Percentiles rank a stretch among this genome's conserved stretches.
Conservation (phyloP, 352 stramenopile genomes). For the Phytophthora citricola region DNA sequence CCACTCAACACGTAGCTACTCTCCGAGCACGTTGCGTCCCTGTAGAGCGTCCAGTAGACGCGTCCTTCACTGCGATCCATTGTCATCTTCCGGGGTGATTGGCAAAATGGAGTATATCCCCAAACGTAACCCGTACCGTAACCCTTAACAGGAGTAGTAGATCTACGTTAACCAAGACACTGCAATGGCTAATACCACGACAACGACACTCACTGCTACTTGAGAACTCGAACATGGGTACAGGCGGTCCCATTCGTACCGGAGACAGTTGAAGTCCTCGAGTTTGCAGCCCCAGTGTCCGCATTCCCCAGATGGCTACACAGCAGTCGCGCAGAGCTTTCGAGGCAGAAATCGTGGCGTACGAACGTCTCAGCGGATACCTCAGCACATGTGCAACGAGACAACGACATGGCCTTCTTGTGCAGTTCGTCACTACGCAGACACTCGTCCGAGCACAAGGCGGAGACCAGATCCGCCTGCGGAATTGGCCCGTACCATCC, state of each 20-base stretch:
- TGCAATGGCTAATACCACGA: slow-evolving; percentile 24
- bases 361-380: slow-evolving; percentile 78
- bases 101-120: slow-evolving; percentile 18
- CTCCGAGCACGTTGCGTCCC: slow-evolving; percentile 21
- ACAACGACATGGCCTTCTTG: slow-evolving; percentile 72
- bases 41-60: slow-evolving; percentile 46
- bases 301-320: slow-evolving; percentile 89
- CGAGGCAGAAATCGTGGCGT: slow-evolving; percentile 76
- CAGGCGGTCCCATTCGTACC: slow-evolving; percentile 87
- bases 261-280: slow-evolving; percentile 92
- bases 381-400: slow-evolving; percentile 83
- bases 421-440: slow-evolving; percentile 81
- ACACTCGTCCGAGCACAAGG: slow-evolving; percentile 90
- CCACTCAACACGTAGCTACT: slow-evolving; percentile 26
- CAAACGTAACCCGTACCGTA: slow-evolving; percentile 29
- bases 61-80: slow-evolving; percentile 6
- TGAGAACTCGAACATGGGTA: slow-evolving; percentile 54
- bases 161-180: slow-evolving; percentile 28
- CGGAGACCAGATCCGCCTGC: slow-evolving; percentile 71
- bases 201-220: slow-evolving; percentile 11
- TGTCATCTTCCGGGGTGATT: slow-evolving; percentile 16
- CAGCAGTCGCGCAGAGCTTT: slow-evolving; percentile 83
- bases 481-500: slow-evolving; percentile 66
- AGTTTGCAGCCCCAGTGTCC: slow-evolving; percentile 88
- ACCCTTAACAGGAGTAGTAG: not conserved